Base-by-base conservation (phyloP, 2,329 filamentous ascomycete genomes). In the Mycosphaerelloides madeirae region DNA sequence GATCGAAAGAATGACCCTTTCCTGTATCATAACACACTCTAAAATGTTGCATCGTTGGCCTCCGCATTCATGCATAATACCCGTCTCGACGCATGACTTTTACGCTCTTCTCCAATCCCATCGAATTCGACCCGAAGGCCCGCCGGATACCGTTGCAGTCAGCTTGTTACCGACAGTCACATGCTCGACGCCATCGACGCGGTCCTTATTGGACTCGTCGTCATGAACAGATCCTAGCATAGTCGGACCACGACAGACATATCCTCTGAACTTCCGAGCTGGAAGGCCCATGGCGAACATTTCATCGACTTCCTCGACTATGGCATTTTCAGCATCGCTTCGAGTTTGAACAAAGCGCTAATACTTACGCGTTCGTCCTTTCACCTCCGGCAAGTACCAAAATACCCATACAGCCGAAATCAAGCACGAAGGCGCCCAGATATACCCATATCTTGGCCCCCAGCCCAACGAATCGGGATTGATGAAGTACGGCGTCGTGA, bases 401-500 rank as follows among this genome's bases (percentile, higher is more conserved):
- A 67, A 77, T 20, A 75, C 66, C 32, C 48, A 55, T 31, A 50
- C n/a, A 47, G 50, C 31, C 54, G 63, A 6, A 49, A 67, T 46
- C 0, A 61, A 44, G 42, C 64, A 66, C 1, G 58, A 61, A 14
- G 64, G 63, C n/a, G 61, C 68, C 76, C 76, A 80, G 41, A 80
- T 77, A 52, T 75, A 80, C 2, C 76, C 72, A 41, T 80, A 79
- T 46, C 73, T 73, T 0, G 77, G 77, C 0, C 77, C 77, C 77
- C 77, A 81, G 52, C 75, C 72, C 31, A 81, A 59, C 1, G 71
- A 60, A 12, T 64, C 58, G 0, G 74, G 73, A 50, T 80, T 80
- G 61, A 81, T 80, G 53, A 80, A 80, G 54, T 80, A 79, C 0
- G 76, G 77, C 2, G 76, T 75, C 0, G 77, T 80, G 52, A 79